phyloP scores from a whole-genome alignment of 2,329 filamentous ascomycete species.

The Neopestalotiopsis sp. region DNA sequence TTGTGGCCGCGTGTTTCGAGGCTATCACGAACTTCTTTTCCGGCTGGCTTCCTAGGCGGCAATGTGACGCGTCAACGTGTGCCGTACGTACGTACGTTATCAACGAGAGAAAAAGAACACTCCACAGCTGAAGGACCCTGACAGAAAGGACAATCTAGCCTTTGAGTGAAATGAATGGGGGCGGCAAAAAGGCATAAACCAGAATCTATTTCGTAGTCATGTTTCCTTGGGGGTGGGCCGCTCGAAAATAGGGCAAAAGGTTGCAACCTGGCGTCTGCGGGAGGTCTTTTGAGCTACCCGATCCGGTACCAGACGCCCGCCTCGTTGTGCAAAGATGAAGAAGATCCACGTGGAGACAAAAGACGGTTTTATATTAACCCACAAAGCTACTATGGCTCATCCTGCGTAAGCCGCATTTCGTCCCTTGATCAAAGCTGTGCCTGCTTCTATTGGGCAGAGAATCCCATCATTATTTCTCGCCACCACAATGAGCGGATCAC shows the following conservation, averaged over 20 bases:
- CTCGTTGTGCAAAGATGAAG: neutral
- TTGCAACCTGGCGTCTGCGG: slow-evolving; percentile 1
- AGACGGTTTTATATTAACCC: neutral
- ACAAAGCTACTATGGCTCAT: neutral
- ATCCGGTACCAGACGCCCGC: slow-evolving; percentile 4
- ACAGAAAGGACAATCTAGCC: slow-evolving; percentile 14
- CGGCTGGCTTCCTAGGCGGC: neutral
- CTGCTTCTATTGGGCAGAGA: slow-evolving; percentile 12
- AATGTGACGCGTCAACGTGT: slow-evolving; percentile 5
- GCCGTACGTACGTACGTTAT: slow-evolving; percentile 9
- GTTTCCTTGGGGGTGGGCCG: neutral
- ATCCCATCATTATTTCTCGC: slow-evolving; percentile 3
- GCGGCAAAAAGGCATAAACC: neutral
- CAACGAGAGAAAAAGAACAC: neutral
- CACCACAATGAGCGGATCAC: neutral
- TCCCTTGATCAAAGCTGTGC: slow-evolving; percentile 15
- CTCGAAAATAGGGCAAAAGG: neutral
- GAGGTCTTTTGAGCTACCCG: slow-evolving; percentile 3
- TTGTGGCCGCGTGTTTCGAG: neutral
- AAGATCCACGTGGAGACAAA: slow-evolving; percentile 15
- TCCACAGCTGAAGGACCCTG: neutral
- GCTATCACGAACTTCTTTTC: neutral
- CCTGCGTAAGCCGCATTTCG: neutral
- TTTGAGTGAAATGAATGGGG: neutral
- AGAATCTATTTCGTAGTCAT: neutral